Conservation (phyloP, 2,329 filamentous ascomycete genomes). For the Pezicula carpinea region DNA sequence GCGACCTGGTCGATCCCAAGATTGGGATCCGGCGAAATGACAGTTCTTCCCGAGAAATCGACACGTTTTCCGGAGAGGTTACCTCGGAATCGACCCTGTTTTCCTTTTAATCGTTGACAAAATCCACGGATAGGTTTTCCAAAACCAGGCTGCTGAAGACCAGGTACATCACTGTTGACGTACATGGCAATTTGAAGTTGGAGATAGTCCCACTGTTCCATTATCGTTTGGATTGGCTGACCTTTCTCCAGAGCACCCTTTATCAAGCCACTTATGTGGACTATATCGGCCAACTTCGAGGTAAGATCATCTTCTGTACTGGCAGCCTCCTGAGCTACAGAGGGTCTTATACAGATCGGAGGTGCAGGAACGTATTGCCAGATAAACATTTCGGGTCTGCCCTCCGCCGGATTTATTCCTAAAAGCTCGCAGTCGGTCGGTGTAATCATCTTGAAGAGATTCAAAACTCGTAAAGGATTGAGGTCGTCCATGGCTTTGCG, state of each 20-base stretch:
- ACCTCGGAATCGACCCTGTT: constrained; percentile 94
- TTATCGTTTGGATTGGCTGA: constrained; percentile 79
- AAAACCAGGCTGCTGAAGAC: constrained; percentile 81
- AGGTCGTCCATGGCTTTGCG: constrained; percentile 93
- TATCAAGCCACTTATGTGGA: constrained; percentile 86
- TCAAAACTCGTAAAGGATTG: constrained; percentile 82
- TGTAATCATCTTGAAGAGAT: constrained; percentile 85
- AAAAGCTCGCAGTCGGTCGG: constrained; percentile 85
- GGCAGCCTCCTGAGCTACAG: constrained; percentile 85
- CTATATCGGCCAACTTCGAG: constrained; percentile 93
- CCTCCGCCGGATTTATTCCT: constrained; percentile 80
- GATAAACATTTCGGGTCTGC: constrained; percentile 91
- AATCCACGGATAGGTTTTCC: constrained; percentile 90
- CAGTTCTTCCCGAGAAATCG: constrained; percentile 94
- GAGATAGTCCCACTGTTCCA: constrained; percentile 98
- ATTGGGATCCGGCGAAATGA: constrained; percentile 97
- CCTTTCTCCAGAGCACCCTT: constrained; percentile 78
- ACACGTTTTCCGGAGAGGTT: constrained; percentile 98
- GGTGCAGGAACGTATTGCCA: constrained; percentile 96
- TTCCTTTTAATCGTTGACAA: constrained; percentile 92
- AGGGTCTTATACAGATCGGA: constrained; percentile 89
- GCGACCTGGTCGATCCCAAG: constrained; percentile 90
- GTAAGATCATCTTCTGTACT: constrained; percentile 97
- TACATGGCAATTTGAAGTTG: constrained; percentile 96
- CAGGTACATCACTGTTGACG: constrained; percentile 93